phyloP scores from a whole-genome alignment of 805 yeast species.

The Wickerhamiella sergipiensis region DNA sequence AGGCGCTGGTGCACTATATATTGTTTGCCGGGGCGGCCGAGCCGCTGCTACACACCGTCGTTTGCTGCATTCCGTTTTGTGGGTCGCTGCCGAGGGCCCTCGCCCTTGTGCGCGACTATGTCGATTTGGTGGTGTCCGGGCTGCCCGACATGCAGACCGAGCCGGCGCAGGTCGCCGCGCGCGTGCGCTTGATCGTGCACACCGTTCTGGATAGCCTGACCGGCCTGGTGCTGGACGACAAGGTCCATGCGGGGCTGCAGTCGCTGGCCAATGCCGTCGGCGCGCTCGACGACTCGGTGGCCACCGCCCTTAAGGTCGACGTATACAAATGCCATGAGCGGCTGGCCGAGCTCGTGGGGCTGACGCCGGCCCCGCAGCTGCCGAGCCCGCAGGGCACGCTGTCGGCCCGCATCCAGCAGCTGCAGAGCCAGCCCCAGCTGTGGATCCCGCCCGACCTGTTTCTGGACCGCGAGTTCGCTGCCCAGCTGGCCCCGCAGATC shows the following conservation, averaged over 20 bases:
- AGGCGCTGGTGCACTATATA: slow-evolving; percentile 64
- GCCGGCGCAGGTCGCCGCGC: slow-evolving; percentile 32
- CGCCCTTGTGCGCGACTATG: slow-evolving; percentile 4
- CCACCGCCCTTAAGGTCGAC: slow-evolving; percentile 38
- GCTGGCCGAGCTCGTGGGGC: slow-evolving; percentile 25
- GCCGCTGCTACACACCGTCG: neutral
- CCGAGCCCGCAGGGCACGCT: slow-evolving; percentile 3
- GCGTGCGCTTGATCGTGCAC: slow-evolving; percentile 40
- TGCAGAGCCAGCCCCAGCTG: slow-evolving; percentile 3
- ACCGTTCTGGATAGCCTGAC: slow-evolving; percentile 46
- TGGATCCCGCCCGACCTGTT: slow-evolving; percentile 33
- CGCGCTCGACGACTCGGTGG: slow-evolving; percentile 36
- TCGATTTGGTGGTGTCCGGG: slow-evolving; percentile 12
- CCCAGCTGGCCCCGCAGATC: slow-evolving; percentile 50
- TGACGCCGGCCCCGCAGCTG: neutral
- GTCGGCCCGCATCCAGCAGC: slow-evolving; percentile 2
- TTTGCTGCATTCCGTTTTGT: neutral
- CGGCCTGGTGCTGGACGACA: slow-evolving; percentile 56
- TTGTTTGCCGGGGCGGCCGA: slow-evolving; percentile 37
- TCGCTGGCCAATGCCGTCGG: slow-evolving; percentile 36
- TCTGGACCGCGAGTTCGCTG: slow-evolving; percentile 38
- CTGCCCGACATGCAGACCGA: slow-evolving; percentile 1
- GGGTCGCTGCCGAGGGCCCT: neutral
- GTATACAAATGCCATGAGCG: slow-evolving; percentile 39
- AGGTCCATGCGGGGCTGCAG: slow-evolving; percentile 44